Evolutionary conservation across 768 basidiomycete genomes (phyloP).

Genomic region (Hemileccinum rubropunctum): DNA sequence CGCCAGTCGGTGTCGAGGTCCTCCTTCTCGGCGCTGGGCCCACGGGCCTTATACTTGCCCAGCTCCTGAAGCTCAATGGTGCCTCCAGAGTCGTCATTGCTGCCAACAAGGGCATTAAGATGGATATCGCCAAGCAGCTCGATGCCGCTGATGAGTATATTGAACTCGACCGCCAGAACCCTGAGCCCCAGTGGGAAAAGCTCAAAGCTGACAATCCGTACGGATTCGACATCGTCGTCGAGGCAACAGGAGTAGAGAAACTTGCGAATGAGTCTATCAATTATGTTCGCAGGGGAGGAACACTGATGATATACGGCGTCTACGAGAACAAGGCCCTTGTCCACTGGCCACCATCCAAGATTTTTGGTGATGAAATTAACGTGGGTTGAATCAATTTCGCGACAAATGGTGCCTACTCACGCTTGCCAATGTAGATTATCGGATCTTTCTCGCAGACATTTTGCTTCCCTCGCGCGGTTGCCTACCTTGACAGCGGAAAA

Average conservation of each 20-base stretch:
- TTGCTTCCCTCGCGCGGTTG: slow-evolving; percentile 90
- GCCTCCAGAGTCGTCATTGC: slow-evolving; percentile 80
- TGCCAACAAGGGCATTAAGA: slow-evolving; percentile 89
- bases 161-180: slow-evolving; percentile 74
- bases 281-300: slow-evolving; percentile 83
- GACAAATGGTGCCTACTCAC: background rate
- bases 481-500: slow-evolving; percentile 85
- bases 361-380: slow-evolving; percentile 69
- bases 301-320: slow-evolving; percentile 87
- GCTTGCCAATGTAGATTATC: slow-evolving; percentile 55
- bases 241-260: slow-evolving; percentile 81
- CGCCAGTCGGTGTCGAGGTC: slow-evolving; percentile 80
- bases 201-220: slow-evolving; percentile 80
- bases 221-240: slow-evolving; percentile 85
- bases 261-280: slow-evolving; percentile 87
- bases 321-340: slow-evolving; percentile 84
- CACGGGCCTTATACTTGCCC: slow-evolving; percentile 87
- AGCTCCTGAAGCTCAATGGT: slow-evolving; percentile 84
- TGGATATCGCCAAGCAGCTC: slow-evolving; percentile 77
- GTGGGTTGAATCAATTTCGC: slow-evolving; percentile 26
- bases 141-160: slow-evolving; percentile 83
- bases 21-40: slow-evolving; percentile 89
- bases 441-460: slow-evolving; percentile 87
- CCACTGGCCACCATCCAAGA: slow-evolving; percentile 84
- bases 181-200: slow-evolving; percentile 75